Percentiles rank a stretch among this genome's conserved stretches.
Evolutionary conservation across 257 asterid genomes (phyloP).

Genomic region (Parsonsia alboflavescens): DNA sequence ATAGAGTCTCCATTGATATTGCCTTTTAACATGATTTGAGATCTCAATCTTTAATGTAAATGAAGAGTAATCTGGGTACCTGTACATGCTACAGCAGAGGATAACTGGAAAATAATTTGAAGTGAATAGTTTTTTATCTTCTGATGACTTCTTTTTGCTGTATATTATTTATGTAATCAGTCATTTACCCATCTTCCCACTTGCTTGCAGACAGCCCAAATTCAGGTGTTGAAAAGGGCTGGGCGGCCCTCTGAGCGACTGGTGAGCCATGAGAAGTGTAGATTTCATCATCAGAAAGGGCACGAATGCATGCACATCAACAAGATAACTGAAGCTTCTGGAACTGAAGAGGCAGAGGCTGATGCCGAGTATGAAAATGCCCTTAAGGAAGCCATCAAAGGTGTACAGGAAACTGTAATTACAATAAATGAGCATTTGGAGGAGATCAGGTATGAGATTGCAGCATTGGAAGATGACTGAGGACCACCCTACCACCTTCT

Average conservation of each 20-base stretch:
- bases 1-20: not conserved
- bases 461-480: conserved; percentile 57
- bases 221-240: conserved; percentile 89
- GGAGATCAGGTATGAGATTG: conserved; percentile 94
- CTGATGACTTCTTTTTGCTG: not conserved
- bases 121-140: not conserved
- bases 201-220: conserved; percentile 65
- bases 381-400: conserved; percentile 79
- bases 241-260: conserved; percentile 91
- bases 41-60: not conserved
- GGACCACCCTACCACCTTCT: not conserved
- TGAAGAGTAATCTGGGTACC: not conserved
- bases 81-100: not conserved
- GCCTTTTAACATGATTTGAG: not conserved
- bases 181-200: not conserved
- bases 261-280: conserved; percentile 87
- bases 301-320: conserved; percentile 86
- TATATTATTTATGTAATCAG: not conserved
- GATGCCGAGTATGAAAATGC: conserved; percentile 81
- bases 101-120: not conserved
- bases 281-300: conserved; percentile 48
- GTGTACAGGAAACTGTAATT: conserved; percentile 71
- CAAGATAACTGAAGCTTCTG: conserved; percentile 88
- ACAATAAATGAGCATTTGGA: conserved; percentile 80
- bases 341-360: conserved; percentile 97